phyloP scores from a whole-genome alignment of 805 yeast genomes.

The Barnettozyma vustinii region DNA sequence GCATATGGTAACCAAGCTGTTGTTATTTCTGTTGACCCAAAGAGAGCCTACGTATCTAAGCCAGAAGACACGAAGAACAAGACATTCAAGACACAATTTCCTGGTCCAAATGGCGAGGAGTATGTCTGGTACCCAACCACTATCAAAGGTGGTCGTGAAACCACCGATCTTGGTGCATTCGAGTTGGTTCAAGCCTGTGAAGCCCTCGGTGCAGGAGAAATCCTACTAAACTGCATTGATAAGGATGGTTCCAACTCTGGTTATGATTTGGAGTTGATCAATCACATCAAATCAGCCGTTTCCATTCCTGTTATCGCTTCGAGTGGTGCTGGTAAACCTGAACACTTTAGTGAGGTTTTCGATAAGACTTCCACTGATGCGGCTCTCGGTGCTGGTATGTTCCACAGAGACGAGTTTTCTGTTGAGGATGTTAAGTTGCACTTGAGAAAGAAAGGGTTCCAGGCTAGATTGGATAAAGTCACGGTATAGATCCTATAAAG shows the following conservation, averaged over 20 bases:
- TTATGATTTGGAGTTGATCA: slow-evolving; percentile 78
- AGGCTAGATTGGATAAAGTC: slow-evolving; percentile 60
- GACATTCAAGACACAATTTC: slow-evolving; percentile 53
- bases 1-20: slow-evolving; percentile 97
- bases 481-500: slow-evolving; percentile 5
- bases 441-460: slow-evolving; percentile 53
- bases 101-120: slow-evolving; percentile 86
- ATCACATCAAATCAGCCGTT: slow-evolving; percentile 71
- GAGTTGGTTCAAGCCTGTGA: slow-evolving; percentile 89
- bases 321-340: slow-evolving; percentile 94
- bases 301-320: slow-evolving; percentile 94
- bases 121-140: slow-evolving; percentile 95
- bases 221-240: slow-evolving; percentile 88
- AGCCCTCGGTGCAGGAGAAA: slow-evolving; percentile 93
- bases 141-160: slow-evolving; percentile 92
- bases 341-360: slow-evolving; percentile 86
- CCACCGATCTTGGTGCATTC: slow-evolving; percentile 83
- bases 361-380: slow-evolving; percentile 83
- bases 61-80: slow-evolving; percentile 60
- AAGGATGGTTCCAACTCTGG: slow-evolving; percentile 97
- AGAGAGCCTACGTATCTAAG: slow-evolving; percentile 65
- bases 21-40: slow-evolving; percentile 97
- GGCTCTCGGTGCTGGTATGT: slow-evolving; percentile 98
- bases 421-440: slow-evolving; percentile 77
- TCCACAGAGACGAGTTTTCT: slow-evolving; percentile 90